phyloP scores from a whole-genome alignment of 257 asterid genomes.

The Schizonepeta tenuifolia region DNA sequence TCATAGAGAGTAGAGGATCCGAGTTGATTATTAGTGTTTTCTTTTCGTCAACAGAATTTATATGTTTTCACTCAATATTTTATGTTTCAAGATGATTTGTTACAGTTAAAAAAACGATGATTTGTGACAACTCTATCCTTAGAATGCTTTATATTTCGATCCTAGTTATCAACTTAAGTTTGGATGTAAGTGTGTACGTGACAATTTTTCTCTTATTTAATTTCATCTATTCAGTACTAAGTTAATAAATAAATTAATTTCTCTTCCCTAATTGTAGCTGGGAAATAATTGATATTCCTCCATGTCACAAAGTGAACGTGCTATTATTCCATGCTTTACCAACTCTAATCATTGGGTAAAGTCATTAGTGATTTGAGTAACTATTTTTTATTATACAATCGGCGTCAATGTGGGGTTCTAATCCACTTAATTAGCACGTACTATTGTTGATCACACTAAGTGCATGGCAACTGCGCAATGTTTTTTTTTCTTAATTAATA shows the following conservation, averaged over 20 bases:
- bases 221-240: not conserved
- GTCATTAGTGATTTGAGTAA: slow-evolving; percentile 18
- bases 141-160: too few relatives aligned
- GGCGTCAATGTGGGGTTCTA: slow-evolving; percentile 37
- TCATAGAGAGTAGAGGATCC: too few relatives aligned
- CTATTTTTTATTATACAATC: not conserved
- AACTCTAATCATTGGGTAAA: slow-evolving; percentile 45
- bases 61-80: too few relatives aligned
- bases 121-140: too few relatives aligned
- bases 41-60: too few relatives aligned
- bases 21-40: too few relatives aligned
- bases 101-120: too few relatives aligned
- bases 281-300: slow-evolving; percentile 37
- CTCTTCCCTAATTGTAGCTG: slow-evolving; percentile 15
- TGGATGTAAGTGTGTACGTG: too few relatives aligned
- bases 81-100: too few relatives aligned
- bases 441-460: slow-evolving; percentile 18
- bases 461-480: slow-evolving; percentile 16
- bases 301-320: slow-evolving; percentile 41
- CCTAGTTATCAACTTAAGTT: too few relatives aligned
- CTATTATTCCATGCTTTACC: slow-evolving; percentile 48
- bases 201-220: too few relatives aligned
- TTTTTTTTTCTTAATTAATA: not conserved
- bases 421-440: slow-evolving; percentile 46
- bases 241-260: not conserved